phyloP scores from a whole-genome alignment of 2,329 filamentous ascomycete species.

The Metarhizium guizhouense region DNA sequence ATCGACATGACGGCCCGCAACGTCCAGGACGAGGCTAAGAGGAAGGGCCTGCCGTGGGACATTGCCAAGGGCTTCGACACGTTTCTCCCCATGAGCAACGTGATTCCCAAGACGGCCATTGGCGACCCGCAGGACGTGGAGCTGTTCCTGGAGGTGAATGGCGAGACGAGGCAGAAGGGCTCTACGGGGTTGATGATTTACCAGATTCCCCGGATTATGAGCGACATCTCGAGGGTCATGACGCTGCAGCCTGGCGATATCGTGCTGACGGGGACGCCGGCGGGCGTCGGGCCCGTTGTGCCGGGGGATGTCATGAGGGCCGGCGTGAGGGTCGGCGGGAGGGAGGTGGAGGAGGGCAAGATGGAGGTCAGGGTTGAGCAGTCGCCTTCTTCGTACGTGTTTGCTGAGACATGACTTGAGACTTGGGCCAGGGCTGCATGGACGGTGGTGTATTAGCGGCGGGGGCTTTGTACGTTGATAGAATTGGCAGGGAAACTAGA shows the following conservation, averaged over 20 bases:
- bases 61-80: constrained; percentile 98
- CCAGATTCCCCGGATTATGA: constrained; percentile 75
- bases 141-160: constrained; percentile 79
- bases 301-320: constrained; percentile 83
- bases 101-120: constrained; percentile 73
- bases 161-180: constrained; percentile 68
- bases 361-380: constrained; percentile 81
- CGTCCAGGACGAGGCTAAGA: constrained; percentile 92
- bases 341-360: constrained; percentile 74
- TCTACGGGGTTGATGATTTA: constrained; percentile 94
- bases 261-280: constrained; percentile 92
- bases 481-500: too few relatives aligned
- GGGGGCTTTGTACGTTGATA: too few relatives aligned
- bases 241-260: constrained; percentile 86
- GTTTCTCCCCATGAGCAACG: constrained; percentile 77
- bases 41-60: constrained; percentile 86
- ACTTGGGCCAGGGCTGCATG: too few relatives aligned
- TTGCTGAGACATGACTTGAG: constrained; percentile 53
- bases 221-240: constrained; percentile 93
- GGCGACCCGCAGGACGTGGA: constrained; percentile 82
- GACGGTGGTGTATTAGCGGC: too few relatives aligned
- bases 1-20: constrained; percentile 98
- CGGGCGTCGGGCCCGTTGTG: constrained; percentile 81
- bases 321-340: constrained; percentile 68
- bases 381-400: constrained; percentile 67